Percentiles rank a stretch among this genome's conserved stretches.
phyloP scores from a whole-genome alignment of 2,329 filamentous ascomycete species.

The Colletotrichum truncatum region DNA sequence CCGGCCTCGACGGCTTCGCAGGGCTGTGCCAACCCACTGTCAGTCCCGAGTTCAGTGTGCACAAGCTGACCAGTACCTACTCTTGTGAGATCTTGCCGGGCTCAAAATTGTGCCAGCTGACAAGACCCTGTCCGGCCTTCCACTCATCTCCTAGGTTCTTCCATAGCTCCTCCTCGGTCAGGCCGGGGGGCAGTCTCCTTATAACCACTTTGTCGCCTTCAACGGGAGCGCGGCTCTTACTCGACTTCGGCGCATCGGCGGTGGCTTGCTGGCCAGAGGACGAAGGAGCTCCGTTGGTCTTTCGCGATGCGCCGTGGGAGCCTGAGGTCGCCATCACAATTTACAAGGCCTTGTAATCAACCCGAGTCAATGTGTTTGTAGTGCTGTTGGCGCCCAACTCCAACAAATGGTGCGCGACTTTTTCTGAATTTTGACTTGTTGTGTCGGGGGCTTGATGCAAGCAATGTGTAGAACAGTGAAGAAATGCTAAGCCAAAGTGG shows the following conservation, averaged over 20 bases:
- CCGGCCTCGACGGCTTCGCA: slow-evolving; percentile 85
- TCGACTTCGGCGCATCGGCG: slow-evolving; percentile 46
- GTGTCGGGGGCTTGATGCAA: not conserved
- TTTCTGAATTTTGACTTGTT: slow-evolving; percentile 10
- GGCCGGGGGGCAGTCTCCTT: slow-evolving; percentile 83
- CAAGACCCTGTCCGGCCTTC: slow-evolving; percentile 80
- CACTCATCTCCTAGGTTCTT: slow-evolving; percentile 79
- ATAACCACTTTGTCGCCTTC: slow-evolving; percentile 86
- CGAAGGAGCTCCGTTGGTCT: slow-evolving; percentile 62
- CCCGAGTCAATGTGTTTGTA: not conserved
- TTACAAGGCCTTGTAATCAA: not conserved
- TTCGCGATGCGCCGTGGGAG: slow-evolving; percentile 37
- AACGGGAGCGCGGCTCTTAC: slow-evolving; percentile 59
- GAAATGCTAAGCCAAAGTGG: not conserved
- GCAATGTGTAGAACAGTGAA: not conserved
- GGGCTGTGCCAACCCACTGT: slow-evolving; percentile 58
- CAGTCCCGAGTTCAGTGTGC: not conserved
- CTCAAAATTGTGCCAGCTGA: slow-evolving; percentile 81
- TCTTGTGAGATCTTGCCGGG: slow-evolving; percentile 81
- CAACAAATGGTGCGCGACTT: slow-evolving; percentile 1
- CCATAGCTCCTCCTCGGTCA: slow-evolving; percentile 83
- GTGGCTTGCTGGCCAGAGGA: slow-evolving; percentile 55
- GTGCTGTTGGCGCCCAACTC: not conserved
- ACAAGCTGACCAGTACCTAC: slow-evolving; percentile 59
- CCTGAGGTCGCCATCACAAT: slow-evolving; percentile 21